Conservation (phyloP, 1,284 basidiomycete species). For the Albatrellus sp. region DNA sequence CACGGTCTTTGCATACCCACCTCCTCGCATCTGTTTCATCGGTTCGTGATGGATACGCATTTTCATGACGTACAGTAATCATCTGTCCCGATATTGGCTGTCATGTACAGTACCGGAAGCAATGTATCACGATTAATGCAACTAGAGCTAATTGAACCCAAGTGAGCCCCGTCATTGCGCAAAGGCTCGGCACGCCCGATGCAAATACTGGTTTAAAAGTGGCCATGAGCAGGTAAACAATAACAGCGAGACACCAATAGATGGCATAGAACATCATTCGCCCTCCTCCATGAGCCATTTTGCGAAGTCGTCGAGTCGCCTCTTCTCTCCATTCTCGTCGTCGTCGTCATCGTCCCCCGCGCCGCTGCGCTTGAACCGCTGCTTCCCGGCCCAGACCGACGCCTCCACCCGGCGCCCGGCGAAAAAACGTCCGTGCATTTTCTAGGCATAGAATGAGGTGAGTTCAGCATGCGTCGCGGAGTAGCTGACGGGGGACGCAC, state of each 20-base stretch:
- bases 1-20: too few relatives aligned
- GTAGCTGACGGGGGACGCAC: conserved; percentile 31
- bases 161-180: too few relatives aligned
- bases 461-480: neutral
- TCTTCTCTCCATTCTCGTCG: conserved; percentile 66
- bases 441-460: conserved; percentile 30
- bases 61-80: too few relatives aligned
- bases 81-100: too few relatives aligned
- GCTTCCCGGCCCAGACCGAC: conserved; percentile 67
- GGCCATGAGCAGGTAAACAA: conserved; percentile 19
- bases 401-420: conserved; percentile 78
- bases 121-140: too few relatives aligned
- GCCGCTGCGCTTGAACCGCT: conserved; percentile 71
- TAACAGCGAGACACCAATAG: conserved; percentile 61
- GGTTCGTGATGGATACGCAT: too few relatives aligned
- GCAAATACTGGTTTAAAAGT: conserved; percentile 10
- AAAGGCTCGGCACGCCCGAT: conserved; percentile 2
- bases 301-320: conserved; percentile 78
- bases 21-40: too few relatives aligned
- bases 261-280: conserved; percentile 44
- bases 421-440: conserved; percentile 95
- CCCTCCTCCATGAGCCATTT: conserved; percentile 75
- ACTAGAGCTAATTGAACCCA: conserved; percentile 22
- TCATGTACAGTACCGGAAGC: too few relatives aligned
- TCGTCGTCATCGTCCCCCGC: conserved; percentile 39